phyloP scores from a whole-genome alignment of 805 yeast genomes.

The Zygotorulaspora danielsina region DNA sequence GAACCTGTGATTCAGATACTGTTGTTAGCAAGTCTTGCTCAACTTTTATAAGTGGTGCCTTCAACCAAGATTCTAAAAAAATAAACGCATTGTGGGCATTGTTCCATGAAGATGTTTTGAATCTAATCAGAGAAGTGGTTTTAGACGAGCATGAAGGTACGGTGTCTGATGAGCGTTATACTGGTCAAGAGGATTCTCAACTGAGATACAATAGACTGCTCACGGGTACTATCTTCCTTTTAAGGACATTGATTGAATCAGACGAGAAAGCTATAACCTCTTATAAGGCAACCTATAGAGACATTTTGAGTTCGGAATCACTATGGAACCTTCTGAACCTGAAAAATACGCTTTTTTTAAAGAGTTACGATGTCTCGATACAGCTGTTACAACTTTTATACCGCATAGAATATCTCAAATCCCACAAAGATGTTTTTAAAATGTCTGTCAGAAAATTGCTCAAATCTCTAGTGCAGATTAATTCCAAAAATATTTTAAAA shows the following conservation, averaged over 20 bases:
- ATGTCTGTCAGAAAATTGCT: slow-evolving; percentile 32
- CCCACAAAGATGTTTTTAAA: slow-evolving; percentile 33
- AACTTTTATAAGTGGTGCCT: slow-evolving; percentile 47
- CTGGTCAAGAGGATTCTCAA: slow-evolving; percentile 59
- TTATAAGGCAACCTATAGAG: slow-evolving; percentile 22
- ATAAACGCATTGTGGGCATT: slow-evolving; percentile 56
- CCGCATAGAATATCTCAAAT: slow-evolving; percentile 16
- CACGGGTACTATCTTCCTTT: slow-evolving; percentile 46
- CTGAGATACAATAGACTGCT: slow-evolving; percentile 59
- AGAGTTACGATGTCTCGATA: slow-evolving; percentile 42
- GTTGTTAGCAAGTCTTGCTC: slow-evolving; percentile 50
- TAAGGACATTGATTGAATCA: slow-evolving; percentile 32
- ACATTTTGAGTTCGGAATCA: slow-evolving; percentile 40
- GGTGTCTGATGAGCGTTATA: slow-evolving; percentile 69
- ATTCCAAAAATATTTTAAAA: slow-evolving; percentile 37
- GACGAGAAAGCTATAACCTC: slow-evolving; percentile 24
- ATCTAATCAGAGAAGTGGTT: slow-evolving; percentile 49
- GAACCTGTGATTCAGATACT: slow-evolving; percentile 66
- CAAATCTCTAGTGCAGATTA: slow-evolving; percentile 34
- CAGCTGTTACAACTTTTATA: slow-evolving; percentile 36
- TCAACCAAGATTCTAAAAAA: slow-evolving; percentile 52
- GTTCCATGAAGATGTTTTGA: slow-evolving; percentile 53
- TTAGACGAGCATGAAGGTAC: slow-evolving; percentile 56
- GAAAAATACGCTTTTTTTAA: slow-evolving; percentile 38
- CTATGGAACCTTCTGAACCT: slow-evolving; percentile 43